phyloP scores from a whole-genome alignment of 495 filamentous ascomycete genomes.

The Penicillium robsamsonii region DNA sequence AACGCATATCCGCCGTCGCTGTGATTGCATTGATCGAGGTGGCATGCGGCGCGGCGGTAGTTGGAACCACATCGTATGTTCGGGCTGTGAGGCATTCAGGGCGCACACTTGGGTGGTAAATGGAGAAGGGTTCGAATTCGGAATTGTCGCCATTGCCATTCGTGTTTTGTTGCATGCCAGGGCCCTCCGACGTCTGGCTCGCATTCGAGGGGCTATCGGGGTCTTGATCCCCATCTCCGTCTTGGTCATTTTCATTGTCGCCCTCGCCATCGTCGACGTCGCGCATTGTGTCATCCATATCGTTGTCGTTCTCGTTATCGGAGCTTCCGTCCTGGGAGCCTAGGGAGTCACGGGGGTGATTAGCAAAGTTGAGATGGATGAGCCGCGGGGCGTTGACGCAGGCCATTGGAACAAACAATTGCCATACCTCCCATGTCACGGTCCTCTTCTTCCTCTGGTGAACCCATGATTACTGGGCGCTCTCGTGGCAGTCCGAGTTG shows the following conservation, averaged over 20 bases:
- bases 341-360: slow-evolving; percentile 20
- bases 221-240: slow-evolving; percentile 60
- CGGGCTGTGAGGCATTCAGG: slow-evolving; percentile 77
- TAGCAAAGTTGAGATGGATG: slow-evolving; percentile 8
- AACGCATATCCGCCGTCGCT: slow-evolving; percentile 91
- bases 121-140: slow-evolving; percentile 33
- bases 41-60: slow-evolving; percentile 91
- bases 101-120: slow-evolving; percentile 64
- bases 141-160: slow-evolving; percentile 34
- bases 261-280: slow-evolving; percentile 59
- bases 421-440: slow-evolving; percentile 51
- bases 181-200: slow-evolving; percentile 47
- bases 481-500: neutral
- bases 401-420: neutral
- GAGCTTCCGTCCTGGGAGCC: slow-evolving; percentile 63
- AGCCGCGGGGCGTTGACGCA: neutral
- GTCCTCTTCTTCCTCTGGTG: slow-evolving; percentile 52
- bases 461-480: slow-evolving; percentile 26
- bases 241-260: slow-evolving; percentile 49
- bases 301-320: slow-evolving; percentile 70
- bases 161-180: slow-evolving; percentile 42
- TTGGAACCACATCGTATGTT: slow-evolving; percentile 93
- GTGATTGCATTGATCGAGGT: slow-evolving; percentile 94
- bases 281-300: slow-evolving; percentile 65
- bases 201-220: slow-evolving; percentile 51